Base-by-base conservation (phyloP, 129 eudicot genomes). In the Helianthus annuus region DNA sequence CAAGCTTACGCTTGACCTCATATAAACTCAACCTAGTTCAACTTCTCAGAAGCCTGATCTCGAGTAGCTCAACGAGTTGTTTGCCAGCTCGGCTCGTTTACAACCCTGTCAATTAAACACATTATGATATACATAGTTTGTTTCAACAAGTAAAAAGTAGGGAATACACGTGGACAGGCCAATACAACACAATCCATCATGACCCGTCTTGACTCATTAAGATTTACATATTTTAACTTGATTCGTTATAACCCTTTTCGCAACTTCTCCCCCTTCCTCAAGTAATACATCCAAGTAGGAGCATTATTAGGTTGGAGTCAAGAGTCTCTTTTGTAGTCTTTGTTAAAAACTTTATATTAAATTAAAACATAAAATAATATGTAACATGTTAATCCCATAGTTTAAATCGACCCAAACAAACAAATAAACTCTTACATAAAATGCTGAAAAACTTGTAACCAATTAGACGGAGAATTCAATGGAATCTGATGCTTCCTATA, bases 401-500 rank as follows among this genome's bases (percentile, higher is more conserved):
- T 70, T 78, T 62, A 70, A 68, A 59, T 75, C 80, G 80, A 71
- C 86, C 61, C 29, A 57, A 29, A 58, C 64, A 12, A 61, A 70
- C 64, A 58, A 68, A 53, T 17, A 34, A 22, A 64, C 58, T 8
- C 53, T 38, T 54, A 24, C 32, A 27, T 38, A 32, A 59, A 63
- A 27, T 16, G 57, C 29, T 24, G 24, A 63, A 46, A 36, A 72
- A 45, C 68, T 44, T 60, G 77, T 15, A 15, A 49, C 64, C 24
- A 63, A 66, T 49, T 9, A 4, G 74, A 69, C 81, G 82, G 77
- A 48, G 78, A 81, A 59, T 72, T 70, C 80, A 36, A 71, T 67
- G 65, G 57, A 78, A 45, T 73, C 69, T 19, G 53, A 58, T 55
- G 71, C 78, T 71, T 15, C 40, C 58, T 67, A n/a, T 60, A n/a